Conservation (phyloP, 257 asterid species). For the Lithospermum erythrorhizon region DNA sequence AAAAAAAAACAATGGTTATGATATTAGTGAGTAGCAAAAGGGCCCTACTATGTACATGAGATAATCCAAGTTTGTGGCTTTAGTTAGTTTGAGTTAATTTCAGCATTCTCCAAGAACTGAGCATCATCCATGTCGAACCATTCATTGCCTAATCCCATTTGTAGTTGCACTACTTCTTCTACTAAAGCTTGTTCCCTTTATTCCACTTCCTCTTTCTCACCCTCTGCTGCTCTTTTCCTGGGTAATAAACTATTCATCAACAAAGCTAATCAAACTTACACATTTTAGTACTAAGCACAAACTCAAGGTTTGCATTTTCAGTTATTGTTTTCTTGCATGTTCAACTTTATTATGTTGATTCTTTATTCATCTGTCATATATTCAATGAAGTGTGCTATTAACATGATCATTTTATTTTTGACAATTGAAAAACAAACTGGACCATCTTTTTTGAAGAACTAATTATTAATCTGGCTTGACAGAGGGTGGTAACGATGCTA, state of each 20-base stretch:
- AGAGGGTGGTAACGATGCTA: background rate
- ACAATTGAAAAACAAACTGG: too few species aligned
- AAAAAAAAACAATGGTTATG: too few species aligned
- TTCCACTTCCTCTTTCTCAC: constrained; percentile 2
- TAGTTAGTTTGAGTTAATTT: background rate
- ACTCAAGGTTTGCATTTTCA: constrained; percentile 16
- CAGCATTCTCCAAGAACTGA: background rate
- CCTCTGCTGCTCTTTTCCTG: background rate
- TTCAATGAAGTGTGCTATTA: too few species aligned
- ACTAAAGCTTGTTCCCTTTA: constrained; percentile 6
- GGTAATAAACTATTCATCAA: constrained; percentile 3
- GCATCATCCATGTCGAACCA: constrained; percentile 14
- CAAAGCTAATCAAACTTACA: background rate
- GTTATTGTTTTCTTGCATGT: background rate
- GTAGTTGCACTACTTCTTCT: constrained; percentile 5
- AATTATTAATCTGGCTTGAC: background rate
- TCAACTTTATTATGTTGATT: too few species aligned
- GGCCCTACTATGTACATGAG: too few species aligned
- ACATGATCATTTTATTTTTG: too few species aligned
- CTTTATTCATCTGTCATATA: too few species aligned
- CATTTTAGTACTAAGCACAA: constrained; percentile 8
- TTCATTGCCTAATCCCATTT: constrained; percentile 8
- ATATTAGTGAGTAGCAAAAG: too few species aligned
- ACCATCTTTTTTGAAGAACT: too few species aligned
- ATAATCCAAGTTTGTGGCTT: background rate